phyloP scores from a whole-genome alignment of 257 asterid species.

The Plantago elongata region DNA sequence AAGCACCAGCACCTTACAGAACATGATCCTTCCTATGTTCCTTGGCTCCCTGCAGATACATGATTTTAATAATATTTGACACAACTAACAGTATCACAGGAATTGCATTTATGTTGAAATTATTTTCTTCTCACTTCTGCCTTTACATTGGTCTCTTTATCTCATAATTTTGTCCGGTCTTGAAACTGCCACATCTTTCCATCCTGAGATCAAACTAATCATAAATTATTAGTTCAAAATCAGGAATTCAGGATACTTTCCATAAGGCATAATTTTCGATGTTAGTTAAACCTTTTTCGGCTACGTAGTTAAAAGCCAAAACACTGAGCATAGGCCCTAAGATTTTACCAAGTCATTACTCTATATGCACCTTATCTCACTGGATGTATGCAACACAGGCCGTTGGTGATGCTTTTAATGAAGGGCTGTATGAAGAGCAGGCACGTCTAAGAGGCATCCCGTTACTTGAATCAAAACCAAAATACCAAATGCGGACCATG shows the following conservation, averaged over 20 bases:
- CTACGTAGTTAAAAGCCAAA: not conserved
- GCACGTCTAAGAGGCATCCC: conserved; percentile 89
- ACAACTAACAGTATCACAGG: too few relatives aligned
- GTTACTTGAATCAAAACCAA: conserved; percentile 91
- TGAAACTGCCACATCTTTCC: too few relatives aligned
- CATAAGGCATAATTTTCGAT: not conserved
- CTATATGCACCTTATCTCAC: conserved; percentile 10
- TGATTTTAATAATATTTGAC: too few relatives aligned
- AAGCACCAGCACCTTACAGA: conserved; percentile 5
- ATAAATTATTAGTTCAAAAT: not conserved
- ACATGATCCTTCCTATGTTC: not conserved
- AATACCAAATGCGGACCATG: conserved; percentile 92
- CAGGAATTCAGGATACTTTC: not conserved
- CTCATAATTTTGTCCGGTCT: too few relatives aligned
- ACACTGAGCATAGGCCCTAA: not conserved
- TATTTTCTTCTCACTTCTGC: too few relatives aligned
- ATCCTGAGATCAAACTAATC: not conserved
- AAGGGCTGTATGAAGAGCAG: conserved; percentile 96
- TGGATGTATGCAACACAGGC: conserved; percentile 47
- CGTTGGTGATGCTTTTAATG: conserved; percentile 98
- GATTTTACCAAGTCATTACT: conserved; percentile 11
- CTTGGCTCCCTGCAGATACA: not conserved
- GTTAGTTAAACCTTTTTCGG: not conserved
- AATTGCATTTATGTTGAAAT: too few relatives aligned
- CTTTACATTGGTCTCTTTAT: too few relatives aligned